Base-by-base conservation (phyloP, 805 yeast genomes). In the Candida easanensis region DNA sequence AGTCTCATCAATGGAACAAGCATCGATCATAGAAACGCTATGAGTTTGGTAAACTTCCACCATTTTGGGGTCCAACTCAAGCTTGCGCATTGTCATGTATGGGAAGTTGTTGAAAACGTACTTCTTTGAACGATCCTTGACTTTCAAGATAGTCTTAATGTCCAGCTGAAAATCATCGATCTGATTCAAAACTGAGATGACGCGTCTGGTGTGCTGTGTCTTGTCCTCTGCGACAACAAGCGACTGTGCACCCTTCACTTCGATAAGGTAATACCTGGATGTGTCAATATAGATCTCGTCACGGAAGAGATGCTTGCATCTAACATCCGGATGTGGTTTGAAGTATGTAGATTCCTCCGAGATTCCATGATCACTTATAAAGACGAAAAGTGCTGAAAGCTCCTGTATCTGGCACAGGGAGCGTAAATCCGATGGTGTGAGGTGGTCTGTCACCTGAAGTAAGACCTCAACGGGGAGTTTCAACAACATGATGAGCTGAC, bases 191-290 rank as follows among this genome's bases (percentile, higher is more conserved):
- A 48, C 20, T 9, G 44, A 28, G 10, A 48, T 42, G n/a, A 46
- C 45, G 2, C 51, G 27, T 16, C 51, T 40, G 3, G 51, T 40
- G 36, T 33, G 19, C 20, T 27, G 36, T 13, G 49, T 48, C 39
- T 39, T 41, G 19, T 38, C 49, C 35, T 48, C 49, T 2, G 47
- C 52, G 9, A 40, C 42, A 11, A 45, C 52, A 6, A 48, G 34
- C 6, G 49, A 45, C 37, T 42, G 49, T 3, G 47, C 47, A 11
- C 52, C 52, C n/a, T 30, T 42, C 23, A 48, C 47, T 18, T 48
- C 52, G n/a, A 48, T 33, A 11, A 48, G 33, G 30, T 42, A 40
- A 31, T 44, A 42, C n/a, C 46, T 33, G 15, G 52, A 48, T 3
- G 49, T 34, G 31, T 48, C 52, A 5, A 41, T 17, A 5, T 5